Evolutionary conservation across 2,329 filamentous ascomycete species (phyloP), one percentile per base, ranked within the genome.

Genomic region (Trichothecium roseum): DNA sequence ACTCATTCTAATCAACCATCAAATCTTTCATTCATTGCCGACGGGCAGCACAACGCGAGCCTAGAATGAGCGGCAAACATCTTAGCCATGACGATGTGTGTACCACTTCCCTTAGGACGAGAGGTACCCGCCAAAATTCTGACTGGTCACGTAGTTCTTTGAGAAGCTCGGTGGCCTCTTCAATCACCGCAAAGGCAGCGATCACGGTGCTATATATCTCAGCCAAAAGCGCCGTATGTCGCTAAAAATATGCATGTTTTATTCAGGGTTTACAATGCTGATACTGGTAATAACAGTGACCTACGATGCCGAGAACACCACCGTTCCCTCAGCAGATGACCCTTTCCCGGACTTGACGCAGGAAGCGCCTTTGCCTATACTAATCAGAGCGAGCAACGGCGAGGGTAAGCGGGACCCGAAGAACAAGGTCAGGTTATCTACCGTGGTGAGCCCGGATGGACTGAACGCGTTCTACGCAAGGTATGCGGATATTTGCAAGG

Each of bases 341-440:
- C 64, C 70, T 12, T 66, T 81, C 39, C 66, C 74, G 48, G 79
- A 85, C 45, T 66, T 79, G 2, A 59, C 70, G 40, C 70, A 69
- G 12, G 59, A 69, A 9, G 61, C 63, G 18, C 77, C 79, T 5
- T 62, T 82, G 12, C 81, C 87, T 7, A 64, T 96, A 40, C 64
- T 96, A 30, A 74, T 98, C 45, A 80, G 87, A 41, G 89, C 86
- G 12, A 82, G 83, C 24, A 85, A 96, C 56, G 86, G 84, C 49
- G 84, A 81, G 52, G 72, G 64, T 34, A 76, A 72, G 48, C 64
- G 60, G 42, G 67, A 70, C 42, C 68, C 69, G 37, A 57, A 65
- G 28, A 56, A 68, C 37, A 79, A 81, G 45, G 60, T 84, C 45
- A 94, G 88, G 57, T 54, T 95, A 18, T 85, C 84, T 3, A 96